These are phyloP conservation scores for Penicillium simplicissimum DNA, from an alignment of 495 filamentous ascomycete species.

Conservation along the genomic window DNA sequence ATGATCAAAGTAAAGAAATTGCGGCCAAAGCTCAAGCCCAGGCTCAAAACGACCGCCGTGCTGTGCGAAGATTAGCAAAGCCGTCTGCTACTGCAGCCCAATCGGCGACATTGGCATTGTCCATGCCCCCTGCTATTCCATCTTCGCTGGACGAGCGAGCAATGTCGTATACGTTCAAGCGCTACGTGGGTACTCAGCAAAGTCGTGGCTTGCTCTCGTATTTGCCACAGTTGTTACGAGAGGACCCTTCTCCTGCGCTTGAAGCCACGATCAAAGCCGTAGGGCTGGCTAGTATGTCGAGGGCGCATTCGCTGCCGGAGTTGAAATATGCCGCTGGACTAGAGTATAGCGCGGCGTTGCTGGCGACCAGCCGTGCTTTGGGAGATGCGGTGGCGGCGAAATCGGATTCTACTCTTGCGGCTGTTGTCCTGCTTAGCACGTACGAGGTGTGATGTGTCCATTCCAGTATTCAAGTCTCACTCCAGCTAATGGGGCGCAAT, in stretches of 20 bases:
- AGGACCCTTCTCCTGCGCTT: conserved; percentile 11
- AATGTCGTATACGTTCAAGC: conserved; percentile 12
- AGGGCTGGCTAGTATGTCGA: conserved; percentile 18
- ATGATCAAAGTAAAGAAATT: conserved; percentile 16
- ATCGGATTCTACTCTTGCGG: conserved; percentile 22
- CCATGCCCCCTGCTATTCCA: background rate
- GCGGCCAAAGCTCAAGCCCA: background rate
- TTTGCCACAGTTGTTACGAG: conserved; percentile 7
- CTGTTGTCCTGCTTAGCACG: conserved; percentile 24
- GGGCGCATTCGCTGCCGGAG: background rate
- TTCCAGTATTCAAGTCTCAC: background rate
- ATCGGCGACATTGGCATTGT: background rate
- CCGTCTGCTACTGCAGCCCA: background rate
- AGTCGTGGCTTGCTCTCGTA: conserved; percentile 15
- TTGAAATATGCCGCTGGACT: conserved; percentile 10
- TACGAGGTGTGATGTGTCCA: conserved; percentile 22
- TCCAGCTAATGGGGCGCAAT: background rate
- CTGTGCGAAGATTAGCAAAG: background rate
- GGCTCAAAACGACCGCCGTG: background rate
- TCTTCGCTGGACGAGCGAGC: conserved; percentile 10
- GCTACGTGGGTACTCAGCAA: conserved; percentile 15
- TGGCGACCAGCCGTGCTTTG: conserved; percentile 18
- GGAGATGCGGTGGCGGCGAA: conserved; percentile 12
- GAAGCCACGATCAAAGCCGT: conserved; percentile 17
- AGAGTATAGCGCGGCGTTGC: conserved; percentile 20